A percentile compares a stretch with the other conserved stretches of the same genome.
Conservation (phyloP, 2,329 filamentous ascomycete genomes). For the Apiospora pterosperma region DNA sequence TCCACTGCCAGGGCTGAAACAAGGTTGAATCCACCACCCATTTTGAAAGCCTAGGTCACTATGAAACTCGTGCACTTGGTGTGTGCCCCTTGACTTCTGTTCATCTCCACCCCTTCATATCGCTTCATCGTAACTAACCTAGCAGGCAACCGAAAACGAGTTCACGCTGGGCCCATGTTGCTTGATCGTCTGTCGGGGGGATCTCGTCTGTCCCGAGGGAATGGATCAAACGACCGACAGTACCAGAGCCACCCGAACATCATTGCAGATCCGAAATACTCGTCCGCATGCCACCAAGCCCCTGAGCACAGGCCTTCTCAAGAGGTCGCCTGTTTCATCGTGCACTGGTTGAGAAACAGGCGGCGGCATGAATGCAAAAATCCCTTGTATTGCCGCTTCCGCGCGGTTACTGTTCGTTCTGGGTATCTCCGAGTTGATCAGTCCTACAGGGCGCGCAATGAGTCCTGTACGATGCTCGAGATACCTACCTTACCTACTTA, state of each 20-base stretch:
- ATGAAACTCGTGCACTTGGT: background rate
- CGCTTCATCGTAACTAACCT: background rate
- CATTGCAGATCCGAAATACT: background rate
- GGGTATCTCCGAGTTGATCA: background rate
- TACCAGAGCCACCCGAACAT: background rate
- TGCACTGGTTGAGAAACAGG: background rate
- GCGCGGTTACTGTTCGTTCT: background rate
- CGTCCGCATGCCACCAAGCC: background rate
- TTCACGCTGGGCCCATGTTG: too few relatives aligned
- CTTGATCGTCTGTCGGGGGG: background rate
- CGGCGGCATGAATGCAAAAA: background rate
- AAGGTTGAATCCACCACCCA: background rate
- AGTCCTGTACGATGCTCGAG: background rate
- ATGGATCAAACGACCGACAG: background rate
- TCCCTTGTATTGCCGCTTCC: background rate
- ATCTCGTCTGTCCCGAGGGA: background rate
- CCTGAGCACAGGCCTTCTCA: background rate
- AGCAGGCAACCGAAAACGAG: too few relatives aligned
- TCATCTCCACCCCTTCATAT: background rate
- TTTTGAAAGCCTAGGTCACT: background rate
- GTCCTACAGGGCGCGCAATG: background rate
- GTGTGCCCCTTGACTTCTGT: background rate
- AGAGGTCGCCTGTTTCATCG: background rate
- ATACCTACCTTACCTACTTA: background rate
- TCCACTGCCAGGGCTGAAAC: conserved; percentile 1